Conservation (phyloP, 139 green algal species). For the Eudorina sp. region DNA sequence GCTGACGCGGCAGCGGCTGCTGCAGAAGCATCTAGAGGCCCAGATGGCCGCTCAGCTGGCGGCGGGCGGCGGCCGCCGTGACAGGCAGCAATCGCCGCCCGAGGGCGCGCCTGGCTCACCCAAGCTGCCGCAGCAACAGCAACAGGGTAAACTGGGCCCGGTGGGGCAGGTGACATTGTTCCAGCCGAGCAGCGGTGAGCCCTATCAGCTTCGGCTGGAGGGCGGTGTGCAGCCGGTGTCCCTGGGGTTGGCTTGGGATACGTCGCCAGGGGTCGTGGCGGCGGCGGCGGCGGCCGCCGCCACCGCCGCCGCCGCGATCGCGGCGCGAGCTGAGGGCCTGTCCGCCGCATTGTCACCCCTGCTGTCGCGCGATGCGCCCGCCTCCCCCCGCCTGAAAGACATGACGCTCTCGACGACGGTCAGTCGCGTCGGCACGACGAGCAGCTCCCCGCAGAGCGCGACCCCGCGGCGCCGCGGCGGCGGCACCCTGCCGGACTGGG, state of each 20-base stretch:
- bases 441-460: too few species aligned
- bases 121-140: slow-evolving; percentile 1
- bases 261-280: slow-evolving; percentile 27
- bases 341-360: not conserved
- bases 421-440: too few species aligned
- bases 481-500: slow-evolving; percentile 8
- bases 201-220: not conserved
- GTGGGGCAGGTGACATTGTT: not conserved
- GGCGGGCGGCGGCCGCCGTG: not conserved
- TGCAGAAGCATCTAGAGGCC: not conserved
- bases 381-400: not conserved
- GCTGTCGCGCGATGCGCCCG: not conserved
- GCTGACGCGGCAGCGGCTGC: slow-evolving; percentile 22
- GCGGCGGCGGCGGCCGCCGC: slow-evolving; percentile 32
- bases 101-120: too few species aligned
- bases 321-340: not conserved
- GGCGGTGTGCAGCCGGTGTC: not conserved
- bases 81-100: not conserved
- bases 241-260: slow-evolving; percentile 30
- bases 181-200: not conserved
- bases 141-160: too few species aligned
- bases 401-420: not conserved
- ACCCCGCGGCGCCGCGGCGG: not conserved
- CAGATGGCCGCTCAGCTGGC: slow-evolving; percentile 3
- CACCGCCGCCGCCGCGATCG: not conserved